Evolutionary conservation across 805 yeast species (phyloP).

Genomic region (Sporopachydermia quercuum): DNA sequence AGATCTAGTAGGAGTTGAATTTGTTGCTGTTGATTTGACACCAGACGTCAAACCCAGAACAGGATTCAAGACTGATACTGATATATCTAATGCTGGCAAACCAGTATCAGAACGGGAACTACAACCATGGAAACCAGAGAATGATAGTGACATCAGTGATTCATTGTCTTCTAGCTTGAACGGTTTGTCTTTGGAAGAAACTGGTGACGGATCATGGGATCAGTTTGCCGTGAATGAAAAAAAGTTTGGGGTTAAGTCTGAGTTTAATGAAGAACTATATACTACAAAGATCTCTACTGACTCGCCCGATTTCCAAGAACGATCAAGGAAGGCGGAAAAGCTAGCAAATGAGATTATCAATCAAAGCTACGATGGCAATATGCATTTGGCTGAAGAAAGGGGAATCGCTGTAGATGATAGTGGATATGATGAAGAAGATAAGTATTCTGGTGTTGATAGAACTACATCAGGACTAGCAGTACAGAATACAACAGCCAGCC

Average conservation of each 20-base stretch:
- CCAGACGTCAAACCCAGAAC: slow-evolving; percentile 9
- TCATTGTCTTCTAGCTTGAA: slow-evolving; percentile 5
- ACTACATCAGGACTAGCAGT: too few relatives aligned
- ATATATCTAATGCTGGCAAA: slow-evolving; percentile 43
- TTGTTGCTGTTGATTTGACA: slow-evolving; percentile 24
- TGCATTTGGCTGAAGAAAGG: slow-evolving; percentile 86
- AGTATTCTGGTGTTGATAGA: slow-evolving; percentile 83
- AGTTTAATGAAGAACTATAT: slow-evolving; percentile 74
- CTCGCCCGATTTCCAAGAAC: slow-evolving; percentile 58
- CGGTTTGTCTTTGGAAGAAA: slow-evolving; percentile 4
- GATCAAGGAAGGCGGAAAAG: slow-evolving; percentile 55
- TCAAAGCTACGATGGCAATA: slow-evolving; percentile 46
- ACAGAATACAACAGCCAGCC: too few relatives aligned
- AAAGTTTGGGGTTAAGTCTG: slow-evolving; percentile 76
- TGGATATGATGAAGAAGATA: slow-evolving; percentile 90
- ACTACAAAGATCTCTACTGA: slow-evolving; percentile 62
- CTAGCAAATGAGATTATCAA: slow-evolving; percentile 76
- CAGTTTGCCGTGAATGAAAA: slow-evolving; percentile 86
- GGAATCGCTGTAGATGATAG: slow-evolving; percentile 61
- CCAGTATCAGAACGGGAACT: slow-evolving; percentile 53
- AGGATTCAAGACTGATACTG: slow-evolving; percentile 71
- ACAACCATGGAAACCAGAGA: slow-evolving; percentile 76
- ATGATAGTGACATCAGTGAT: slow-evolving; percentile 11
- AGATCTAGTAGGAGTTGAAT: slow-evolving; percentile 36
- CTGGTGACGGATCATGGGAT: slow-evolving; percentile 48